Percentiles rank a stretch among this genome's conserved stretches.
These are phyloP conservation scores for Vanderwaltozyma yarrowii DNA, from an alignment of 805 yeast species.

Conservation along the genomic window DNA sequence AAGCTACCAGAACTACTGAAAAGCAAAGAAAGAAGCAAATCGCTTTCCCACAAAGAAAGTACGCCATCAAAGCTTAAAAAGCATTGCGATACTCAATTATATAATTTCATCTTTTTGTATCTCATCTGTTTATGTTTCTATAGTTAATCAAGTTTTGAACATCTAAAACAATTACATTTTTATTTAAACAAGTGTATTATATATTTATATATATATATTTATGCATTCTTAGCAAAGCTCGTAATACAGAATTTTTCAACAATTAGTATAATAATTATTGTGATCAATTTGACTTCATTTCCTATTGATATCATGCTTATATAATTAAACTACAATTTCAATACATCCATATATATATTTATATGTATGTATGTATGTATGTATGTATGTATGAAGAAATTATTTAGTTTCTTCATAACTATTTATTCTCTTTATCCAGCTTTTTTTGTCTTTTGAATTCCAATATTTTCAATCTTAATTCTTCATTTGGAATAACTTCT, in stretches of 20 bases:
- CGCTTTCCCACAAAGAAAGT: conserved; percentile 98
- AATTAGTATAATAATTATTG: no score
- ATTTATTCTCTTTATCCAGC: conserved; percentile 8
- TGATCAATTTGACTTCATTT: no score
- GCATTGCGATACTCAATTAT: conserved; percentile 1
- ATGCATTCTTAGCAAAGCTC: no score
- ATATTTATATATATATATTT: no score
- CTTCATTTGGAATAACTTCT: conserved; percentile 73
- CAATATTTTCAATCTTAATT: conserved; percentile 50
- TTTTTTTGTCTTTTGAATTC: conserved; percentile 43
- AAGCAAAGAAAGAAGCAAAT: conserved; percentile 85
- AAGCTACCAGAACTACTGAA: conserved; percentile 70
- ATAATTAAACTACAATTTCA: no score
- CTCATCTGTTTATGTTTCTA: conserved; percentile 1
- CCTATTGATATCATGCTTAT: no score
- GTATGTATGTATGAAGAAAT: no score
- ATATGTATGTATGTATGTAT: no score
- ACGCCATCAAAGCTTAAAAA: conserved; percentile 92
- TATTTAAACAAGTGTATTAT: background rate
- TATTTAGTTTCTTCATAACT: no score
- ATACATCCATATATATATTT: no score
- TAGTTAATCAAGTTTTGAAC: conserved; percentile 1
- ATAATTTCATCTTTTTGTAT: conserved; percentile 2
- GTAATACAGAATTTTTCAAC: no score
- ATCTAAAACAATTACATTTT: background rate